Evolutionary conservation across 192 early-diverging fungal species (phyloP).

Genomic region (Linnemannia zychae): DNA sequence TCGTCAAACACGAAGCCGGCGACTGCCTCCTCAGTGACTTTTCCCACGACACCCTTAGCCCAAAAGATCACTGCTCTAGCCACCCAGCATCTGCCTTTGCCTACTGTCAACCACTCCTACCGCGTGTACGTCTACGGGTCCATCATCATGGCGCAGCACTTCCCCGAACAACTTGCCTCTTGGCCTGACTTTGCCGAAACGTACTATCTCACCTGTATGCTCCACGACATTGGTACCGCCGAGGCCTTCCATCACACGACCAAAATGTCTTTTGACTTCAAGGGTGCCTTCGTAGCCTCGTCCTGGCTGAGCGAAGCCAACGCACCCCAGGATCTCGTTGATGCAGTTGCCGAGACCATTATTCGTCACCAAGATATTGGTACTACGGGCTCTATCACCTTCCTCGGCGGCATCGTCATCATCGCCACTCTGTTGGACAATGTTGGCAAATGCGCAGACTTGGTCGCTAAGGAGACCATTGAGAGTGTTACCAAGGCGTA

Average conservation of each 20-base stretch:
- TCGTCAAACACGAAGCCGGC: slow-evolving; percentile 11
- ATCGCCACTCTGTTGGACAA: slow-evolving; percentile 13
- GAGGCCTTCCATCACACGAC: slow-evolving; percentile 13
- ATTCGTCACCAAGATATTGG: slow-evolving; percentile 17
- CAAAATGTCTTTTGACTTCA: slow-evolving; percentile 23
- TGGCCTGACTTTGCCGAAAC: slow-evolving; percentile 23
- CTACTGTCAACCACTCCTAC: slow-evolving; percentile 16
- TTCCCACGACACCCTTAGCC: slow-evolving; percentile 14
- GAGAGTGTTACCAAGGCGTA: slow-evolving; percentile 13
- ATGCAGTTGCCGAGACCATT: slow-evolving; percentile 19
- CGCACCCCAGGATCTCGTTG: slow-evolving; percentile 14
- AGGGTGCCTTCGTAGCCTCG: slow-evolving; percentile 15
- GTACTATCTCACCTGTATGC: slow-evolving; percentile 17
- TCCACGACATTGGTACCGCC: slow-evolving; percentile 16
- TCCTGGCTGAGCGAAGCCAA: slow-evolving; percentile 18
- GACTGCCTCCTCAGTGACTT: slow-evolving; percentile 9
- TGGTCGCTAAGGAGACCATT: slow-evolving; percentile 18
- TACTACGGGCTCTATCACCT: slow-evolving; percentile 11
- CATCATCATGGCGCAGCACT: slow-evolving; percentile 15
- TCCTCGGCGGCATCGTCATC: slow-evolving; percentile 12
- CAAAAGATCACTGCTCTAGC: slow-evolving; percentile 12
- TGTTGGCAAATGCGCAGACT: slow-evolving; percentile 6
- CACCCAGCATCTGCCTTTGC: slow-evolving; percentile 15
- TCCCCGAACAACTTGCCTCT: slow-evolving; percentile 6
- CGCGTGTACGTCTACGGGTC: slow-evolving; percentile 17